Evolutionary conservation across 2,329 filamentous ascomycete species (phyloP).

Genomic region (Neophaeococcomyces mojaviensis): DNA sequence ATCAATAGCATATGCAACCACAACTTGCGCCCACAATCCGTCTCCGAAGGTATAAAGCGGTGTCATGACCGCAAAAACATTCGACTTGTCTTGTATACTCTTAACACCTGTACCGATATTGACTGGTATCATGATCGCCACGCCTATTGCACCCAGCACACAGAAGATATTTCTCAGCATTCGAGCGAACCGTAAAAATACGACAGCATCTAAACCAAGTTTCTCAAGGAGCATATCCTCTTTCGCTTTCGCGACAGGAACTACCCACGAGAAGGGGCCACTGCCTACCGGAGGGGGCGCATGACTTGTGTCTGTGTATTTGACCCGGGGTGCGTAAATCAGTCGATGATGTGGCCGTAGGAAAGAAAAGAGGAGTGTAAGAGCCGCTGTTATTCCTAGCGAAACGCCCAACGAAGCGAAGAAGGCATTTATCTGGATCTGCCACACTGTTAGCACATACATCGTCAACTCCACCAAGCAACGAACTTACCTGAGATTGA

Average conservation of each 20-base stretch:
- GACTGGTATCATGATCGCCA: constrained; percentile 71
- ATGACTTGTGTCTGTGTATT: constrained; percentile 85
- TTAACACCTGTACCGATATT: constrained; percentile 53
- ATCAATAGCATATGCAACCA: constrained; percentile 59
- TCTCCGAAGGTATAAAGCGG: constrained; percentile 42
- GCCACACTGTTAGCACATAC: constrained; percentile 14
- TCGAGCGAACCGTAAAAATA: constrained; percentile 79
- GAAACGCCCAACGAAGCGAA: constrained; percentile 75
- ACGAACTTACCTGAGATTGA: constrained; percentile 32
- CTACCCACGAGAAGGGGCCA: constrained; percentile 80
- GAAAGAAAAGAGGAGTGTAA: constrained; percentile 77
- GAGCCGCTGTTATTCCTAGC: constrained; percentile 62
- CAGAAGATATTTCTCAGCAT: constrained; percentile 93
- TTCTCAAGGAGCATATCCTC: constrained; percentile 72
- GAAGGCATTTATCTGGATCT: constrained; percentile 57
- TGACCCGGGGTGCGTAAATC: constrained; percentile 89
- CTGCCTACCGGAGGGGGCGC: constrained; percentile 79
- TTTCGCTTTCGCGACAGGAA: constrained; percentile 66
- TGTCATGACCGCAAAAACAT: constrained; percentile 40
- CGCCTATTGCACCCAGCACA: constrained; percentile 62
- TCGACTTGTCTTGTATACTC: constrained; percentile 20
- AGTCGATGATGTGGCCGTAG: constrained; percentile 84
- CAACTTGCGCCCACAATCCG: constrained; percentile 53
- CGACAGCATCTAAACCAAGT: constrained; percentile 80
- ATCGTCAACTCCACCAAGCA: not conserved